These are phyloP conservation scores for Aspergillus wentii DNA, from an alignment of 495 filamentous ascomycete genomes.

Conservation along the genomic window DNA sequence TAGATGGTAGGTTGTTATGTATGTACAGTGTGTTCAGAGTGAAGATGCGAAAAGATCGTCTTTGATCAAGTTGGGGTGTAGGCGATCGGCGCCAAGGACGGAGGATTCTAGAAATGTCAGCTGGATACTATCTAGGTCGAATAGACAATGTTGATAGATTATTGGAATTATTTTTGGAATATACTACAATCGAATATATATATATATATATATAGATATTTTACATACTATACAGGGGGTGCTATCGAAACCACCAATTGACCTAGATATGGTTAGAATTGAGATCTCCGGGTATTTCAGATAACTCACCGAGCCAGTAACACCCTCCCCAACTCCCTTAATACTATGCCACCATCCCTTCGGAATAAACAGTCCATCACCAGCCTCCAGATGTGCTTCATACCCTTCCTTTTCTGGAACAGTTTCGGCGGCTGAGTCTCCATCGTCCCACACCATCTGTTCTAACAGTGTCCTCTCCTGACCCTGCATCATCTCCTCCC, in stretches of 20 bases:
- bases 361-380: slow-evolving; percentile 83
- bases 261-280: slow-evolving; percentile 45
- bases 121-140: too few relatives aligned
- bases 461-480: slow-evolving; percentile 61
- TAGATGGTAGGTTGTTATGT: slow-evolving; percentile 6
- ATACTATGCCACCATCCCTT: slow-evolving; percentile 97
- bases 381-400: slow-evolving; percentile 56
- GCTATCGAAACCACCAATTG: slow-evolving; percentile 94
- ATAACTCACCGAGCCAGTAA: slow-evolving; percentile 65
- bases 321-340: slow-evolving; percentile 59
- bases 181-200: too few relatives aligned
- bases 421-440: slow-evolving; percentile 6
- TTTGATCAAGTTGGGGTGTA: slow-evolving; percentile 2
- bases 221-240: not conserved
- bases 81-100: slow-evolving; percentile 6
- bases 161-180: not conserved
- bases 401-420: slow-evolving; percentile 30
- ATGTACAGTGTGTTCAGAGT: not conserved
- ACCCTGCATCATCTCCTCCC: slow-evolving; percentile 92
- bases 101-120: slow-evolving; percentile 28
- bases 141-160: not conserved
- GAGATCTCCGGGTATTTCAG: too few relatives aligned
- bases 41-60: not conserved
- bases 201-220: not conserved
- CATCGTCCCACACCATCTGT: slow-evolving; percentile 61